phyloP scores from a whole-genome alignment of 768 basidiomycete species.

The Lactifluus piperatus region DNA sequence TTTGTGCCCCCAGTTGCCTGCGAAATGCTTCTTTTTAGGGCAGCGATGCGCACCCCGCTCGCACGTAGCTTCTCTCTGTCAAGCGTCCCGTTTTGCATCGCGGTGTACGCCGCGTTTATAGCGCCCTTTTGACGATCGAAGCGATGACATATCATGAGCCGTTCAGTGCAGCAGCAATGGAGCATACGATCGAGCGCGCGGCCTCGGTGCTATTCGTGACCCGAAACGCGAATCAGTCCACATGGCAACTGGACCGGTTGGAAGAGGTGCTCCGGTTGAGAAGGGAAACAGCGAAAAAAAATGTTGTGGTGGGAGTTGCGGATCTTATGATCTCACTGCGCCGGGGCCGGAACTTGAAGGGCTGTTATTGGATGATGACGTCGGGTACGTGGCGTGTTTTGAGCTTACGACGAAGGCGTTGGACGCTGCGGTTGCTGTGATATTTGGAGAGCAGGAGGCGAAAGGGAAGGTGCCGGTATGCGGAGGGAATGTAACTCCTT shows the following conservation, averaged over 20 bases:
- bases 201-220: slow-evolving; percentile 42
- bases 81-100: slow-evolving; percentile 39
- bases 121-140: no score
- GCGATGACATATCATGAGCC: slow-evolving; percentile 40
- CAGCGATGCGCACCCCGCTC: slow-evolving; percentile 39
- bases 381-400: slow-evolving; percentile 42
- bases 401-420: slow-evolving; percentile 51
- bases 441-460: slow-evolving; percentile 33
- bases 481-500: slow-evolving; percentile 2
- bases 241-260: slow-evolving; percentile 47
- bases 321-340: slow-evolving; percentile 50
- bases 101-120: no score
- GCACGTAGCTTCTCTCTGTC: slow-evolving; percentile 30
- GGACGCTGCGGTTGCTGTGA: slow-evolving; percentile 33
- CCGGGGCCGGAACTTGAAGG: slow-evolving; percentile 19
- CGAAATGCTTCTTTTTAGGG: slow-evolving; percentile 44
- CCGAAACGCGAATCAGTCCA: slow-evolving; percentile 47
- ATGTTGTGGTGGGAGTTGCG: slow-evolving; percentile 54
- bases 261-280: slow-evolving; percentile 23
- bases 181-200: slow-evolving; percentile 18
- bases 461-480: slow-evolving; percentile 27
- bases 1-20: slow-evolving; percentile 37
- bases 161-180: neutral
- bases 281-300: slow-evolving; percentile 21
- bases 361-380: slow-evolving; percentile 17